Evolutionary conservation across 139 green algal genomes (phyloP).

Genomic region (Chlamydomonas schloesseri): DNA sequence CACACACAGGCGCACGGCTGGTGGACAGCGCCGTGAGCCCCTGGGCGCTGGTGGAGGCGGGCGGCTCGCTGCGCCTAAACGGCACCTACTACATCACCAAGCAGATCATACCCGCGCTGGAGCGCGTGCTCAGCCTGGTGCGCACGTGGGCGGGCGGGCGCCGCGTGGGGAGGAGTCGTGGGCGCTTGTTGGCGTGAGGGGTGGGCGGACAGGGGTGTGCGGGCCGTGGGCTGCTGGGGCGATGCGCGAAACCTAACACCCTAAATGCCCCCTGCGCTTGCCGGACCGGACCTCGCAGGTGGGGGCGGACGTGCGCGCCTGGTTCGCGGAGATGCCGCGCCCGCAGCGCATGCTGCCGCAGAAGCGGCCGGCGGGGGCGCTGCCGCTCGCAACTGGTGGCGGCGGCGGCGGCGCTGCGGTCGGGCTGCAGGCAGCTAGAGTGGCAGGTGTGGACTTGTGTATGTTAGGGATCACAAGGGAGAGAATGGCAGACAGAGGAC

Average conservation of each 20-base stretch:
- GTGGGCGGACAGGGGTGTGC: too few species aligned
- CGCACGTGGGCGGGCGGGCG: conserved; percentile 41
- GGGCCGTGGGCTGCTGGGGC: too few species aligned
- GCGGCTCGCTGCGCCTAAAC: conserved; percentile 81
- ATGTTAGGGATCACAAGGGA: too few species aligned
- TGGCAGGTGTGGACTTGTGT: neutral
- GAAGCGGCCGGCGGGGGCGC: conserved; percentile 75
- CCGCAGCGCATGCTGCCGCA: conserved; percentile 82
- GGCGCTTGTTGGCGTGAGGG: neutral
- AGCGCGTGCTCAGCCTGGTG: conserved; percentile 87
- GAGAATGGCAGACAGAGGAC: too few species aligned
- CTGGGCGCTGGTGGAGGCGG: conserved; percentile 75
- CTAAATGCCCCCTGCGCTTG: too few species aligned
- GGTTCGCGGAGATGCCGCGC: conserved; percentile 87
- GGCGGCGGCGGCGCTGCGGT: neutral
- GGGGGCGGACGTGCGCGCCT: conserved; percentile 88
- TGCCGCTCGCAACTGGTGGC: conserved; percentile 31
- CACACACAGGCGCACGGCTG: conserved; percentile 69
- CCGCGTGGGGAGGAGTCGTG: too few species aligned
- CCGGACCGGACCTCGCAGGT: conserved; percentile 35
- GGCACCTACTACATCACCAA: conserved; percentile 96
- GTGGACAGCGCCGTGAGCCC: conserved; percentile 87
- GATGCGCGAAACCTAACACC: too few species aligned
- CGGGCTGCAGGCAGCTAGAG: neutral
- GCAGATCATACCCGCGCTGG: conserved; percentile 92